These are phyloP conservation scores for Stagonosporopsis vannaccii DNA, from an alignment of 2,329 filamentous ascomycete species.

Conservation along the genomic window DNA sequence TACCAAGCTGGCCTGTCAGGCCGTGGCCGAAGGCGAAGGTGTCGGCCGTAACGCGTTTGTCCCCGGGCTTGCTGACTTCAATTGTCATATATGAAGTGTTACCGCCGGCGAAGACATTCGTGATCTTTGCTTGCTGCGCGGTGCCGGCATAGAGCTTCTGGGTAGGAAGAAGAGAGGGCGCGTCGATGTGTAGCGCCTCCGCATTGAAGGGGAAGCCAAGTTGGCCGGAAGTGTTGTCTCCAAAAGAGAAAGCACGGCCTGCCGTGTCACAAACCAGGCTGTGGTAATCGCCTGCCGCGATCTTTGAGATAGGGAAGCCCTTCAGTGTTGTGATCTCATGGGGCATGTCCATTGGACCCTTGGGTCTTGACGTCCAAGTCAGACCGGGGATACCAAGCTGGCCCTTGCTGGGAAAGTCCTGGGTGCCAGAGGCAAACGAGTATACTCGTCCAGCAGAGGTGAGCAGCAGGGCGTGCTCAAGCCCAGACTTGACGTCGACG, in stretches of 20 bases:
- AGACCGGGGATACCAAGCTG: conserved; percentile 88
- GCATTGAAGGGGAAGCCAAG: conserved; percentile 79
- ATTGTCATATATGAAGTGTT: conserved; percentile 86
- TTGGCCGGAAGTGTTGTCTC: conserved; percentile 91
- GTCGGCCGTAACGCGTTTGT: conserved; percentile 72
- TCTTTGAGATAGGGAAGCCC: conserved; percentile 73
- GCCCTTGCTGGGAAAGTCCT: conserved; percentile 79
- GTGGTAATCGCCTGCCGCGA: conserved; percentile 87
- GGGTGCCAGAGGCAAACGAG: conserved; percentile 80
- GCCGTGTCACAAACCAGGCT: conserved; percentile 78
- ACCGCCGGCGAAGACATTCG: conserved; percentile 83
- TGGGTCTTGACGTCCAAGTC: conserved; percentile 78
- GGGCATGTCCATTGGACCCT: conserved; percentile 79
- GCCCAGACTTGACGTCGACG: conserved; percentile 75
- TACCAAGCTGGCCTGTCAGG: conserved; percentile 83
- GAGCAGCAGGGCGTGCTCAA: conserved; percentile 85
- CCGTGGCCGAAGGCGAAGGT: conserved; percentile 89
- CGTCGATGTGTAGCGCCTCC: conserved; percentile 69
- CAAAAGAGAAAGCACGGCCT: conserved; percentile 84
- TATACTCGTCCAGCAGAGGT: conserved; percentile 88
- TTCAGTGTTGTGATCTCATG: conserved; percentile 78
- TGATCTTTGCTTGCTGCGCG: conserved; percentile 70
- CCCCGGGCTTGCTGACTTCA: conserved; percentile 71
- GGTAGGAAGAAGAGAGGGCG: conserved; percentile 74
- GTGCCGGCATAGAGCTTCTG: conserved; percentile 75